Conservation (phyloP, 352 stramenopile genomes). For the Sclerospora graminicola region DNA sequence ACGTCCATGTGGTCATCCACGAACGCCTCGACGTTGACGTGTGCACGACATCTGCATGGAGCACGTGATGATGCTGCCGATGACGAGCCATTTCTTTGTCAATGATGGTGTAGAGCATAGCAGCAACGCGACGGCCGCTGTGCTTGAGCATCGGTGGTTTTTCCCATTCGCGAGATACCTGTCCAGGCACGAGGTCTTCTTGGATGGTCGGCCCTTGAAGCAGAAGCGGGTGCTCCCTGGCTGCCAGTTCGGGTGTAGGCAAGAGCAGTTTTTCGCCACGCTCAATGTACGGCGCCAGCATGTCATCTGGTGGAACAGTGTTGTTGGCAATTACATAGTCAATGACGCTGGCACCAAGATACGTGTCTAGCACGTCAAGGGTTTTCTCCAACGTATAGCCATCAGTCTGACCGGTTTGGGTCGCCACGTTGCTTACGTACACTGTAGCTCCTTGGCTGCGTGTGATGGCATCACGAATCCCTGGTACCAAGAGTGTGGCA, state of each 20-base stretch:
- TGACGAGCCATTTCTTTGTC: conserved; percentile 64
- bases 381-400: conserved; percentile 65
- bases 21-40: neutral
- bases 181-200: conserved; percentile 34
- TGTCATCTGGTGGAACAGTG: conserved; percentile 34
- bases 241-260: conserved; percentile 46
- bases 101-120: conserved; percentile 82
- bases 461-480: conserved; percentile 71
- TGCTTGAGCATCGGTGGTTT: conserved; percentile 84
- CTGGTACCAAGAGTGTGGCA: conserved; percentile 61
- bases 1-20: conserved; percentile 1
- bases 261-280: conserved; percentile 63
- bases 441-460: conserved; percentile 57
- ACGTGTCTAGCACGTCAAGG: conserved; percentile 48
- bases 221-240: conserved; percentile 46
- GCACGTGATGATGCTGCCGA: conserved; percentile 13
- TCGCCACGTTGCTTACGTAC: conserved; percentile 84
- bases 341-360: conserved; percentile 62
- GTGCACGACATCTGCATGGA: neutral
- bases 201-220: conserved; percentile 75
- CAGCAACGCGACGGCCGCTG: conserved; percentile 57
- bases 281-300: conserved; percentile 56
- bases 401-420: conserved; percentile 74
- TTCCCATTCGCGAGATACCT: conserved; percentile 54
- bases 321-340: conserved; percentile 86